Evolutionary conservation across 176 grass and related monocot species (phyloP).

Genomic region (Coix lacrymajobi): DNA sequence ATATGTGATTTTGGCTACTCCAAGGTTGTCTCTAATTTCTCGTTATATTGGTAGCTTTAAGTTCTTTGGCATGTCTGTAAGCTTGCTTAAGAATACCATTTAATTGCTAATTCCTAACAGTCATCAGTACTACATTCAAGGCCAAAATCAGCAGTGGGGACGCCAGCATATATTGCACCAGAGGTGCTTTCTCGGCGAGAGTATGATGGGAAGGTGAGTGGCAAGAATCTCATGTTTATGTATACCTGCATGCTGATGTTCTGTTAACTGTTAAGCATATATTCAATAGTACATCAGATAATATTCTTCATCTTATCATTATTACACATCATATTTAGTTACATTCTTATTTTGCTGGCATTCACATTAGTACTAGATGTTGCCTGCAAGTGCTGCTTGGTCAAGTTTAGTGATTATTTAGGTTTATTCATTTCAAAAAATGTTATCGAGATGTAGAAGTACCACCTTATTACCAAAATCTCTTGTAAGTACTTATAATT

Average conservation of each 20-base stretch:
- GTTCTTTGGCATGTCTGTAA: not conserved
- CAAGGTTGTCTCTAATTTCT: constrained; percentile 42
- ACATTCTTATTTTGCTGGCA: not conserved
- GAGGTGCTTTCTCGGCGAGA: constrained; percentile 62
- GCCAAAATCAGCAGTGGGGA: constrained; percentile 85
- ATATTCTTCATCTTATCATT: constrained; percentile 5
- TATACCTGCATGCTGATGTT: constrained; percentile 9
- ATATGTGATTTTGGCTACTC: constrained; percentile 92
- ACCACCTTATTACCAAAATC: not conserved
- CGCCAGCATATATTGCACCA: constrained; percentile 77
- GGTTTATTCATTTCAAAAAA: not conserved
- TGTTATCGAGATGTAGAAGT: not conserved
- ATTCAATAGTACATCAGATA: not conserved
- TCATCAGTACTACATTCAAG: constrained; percentile 78
- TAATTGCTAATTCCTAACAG: constrained; percentile 29
- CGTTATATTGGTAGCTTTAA: not conserved
- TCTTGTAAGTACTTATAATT: not conserved
- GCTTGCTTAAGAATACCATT: constrained; percentile 4
- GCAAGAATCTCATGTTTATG: constrained; percentile 15
- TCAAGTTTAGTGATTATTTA: constrained; percentile 15
- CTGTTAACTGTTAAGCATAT: constrained; percentile 1
- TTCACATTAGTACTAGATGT: not conserved
- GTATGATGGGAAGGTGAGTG: constrained; percentile 73
- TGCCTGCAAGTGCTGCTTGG: not conserved
- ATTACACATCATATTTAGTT: not conserved